Percentiles rank a stretch among this genome's conserved stretches.
phyloP scores from a whole-genome alignment of 805 yeast genomes.

The Ogataea naganishii region DNA sequence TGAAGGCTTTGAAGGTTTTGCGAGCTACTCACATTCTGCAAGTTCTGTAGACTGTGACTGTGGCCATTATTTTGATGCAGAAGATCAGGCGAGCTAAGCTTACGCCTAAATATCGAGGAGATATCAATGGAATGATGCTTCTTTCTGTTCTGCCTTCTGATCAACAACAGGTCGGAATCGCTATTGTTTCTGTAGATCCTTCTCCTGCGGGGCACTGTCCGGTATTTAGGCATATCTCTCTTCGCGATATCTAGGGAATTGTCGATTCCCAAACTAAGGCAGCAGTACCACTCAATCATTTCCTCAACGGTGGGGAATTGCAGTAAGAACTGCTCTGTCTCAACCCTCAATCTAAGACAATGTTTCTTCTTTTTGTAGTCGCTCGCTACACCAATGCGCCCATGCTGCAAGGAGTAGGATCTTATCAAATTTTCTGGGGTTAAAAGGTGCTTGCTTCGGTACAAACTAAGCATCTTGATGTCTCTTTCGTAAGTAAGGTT shows the following conservation, averaged over 20 bases:
- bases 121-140: conserved; percentile 15
- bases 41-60: too few species aligned
- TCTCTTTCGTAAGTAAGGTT: conserved; percentile 19
- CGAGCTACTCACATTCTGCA: too few species aligned
- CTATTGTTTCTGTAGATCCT: conserved; percentile 27
- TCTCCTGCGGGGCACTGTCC: conserved; percentile 76
- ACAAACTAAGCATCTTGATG: conserved; percentile 13
- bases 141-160: conserved; percentile 6
- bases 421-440: conserved; percentile 33
- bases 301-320: conserved; percentile 55
- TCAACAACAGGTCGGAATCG: conserved; percentile 7
- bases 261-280: conserved; percentile 66
- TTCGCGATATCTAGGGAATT: conserved; percentile 67
- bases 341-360: conserved; percentile 69
- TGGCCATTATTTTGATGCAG: too few species aligned
- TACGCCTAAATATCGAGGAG: conserved; percentile 12
- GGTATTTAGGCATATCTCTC: conserved; percentile 65
- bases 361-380: conserved; percentile 70
- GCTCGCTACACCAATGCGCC: conserved; percentile 73
- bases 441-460: conserved; percentile 17
- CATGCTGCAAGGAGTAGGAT: conserved; percentile 76
- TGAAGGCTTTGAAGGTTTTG: too few species aligned
- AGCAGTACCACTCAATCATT: conserved; percentile 72
- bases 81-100: conserved; percentile 6
- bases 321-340: conserved; percentile 72